Base-by-base conservation (phyloP, 495 filamentous ascomycete genomes). In the Friedmanniomyces simplex region DNA sequence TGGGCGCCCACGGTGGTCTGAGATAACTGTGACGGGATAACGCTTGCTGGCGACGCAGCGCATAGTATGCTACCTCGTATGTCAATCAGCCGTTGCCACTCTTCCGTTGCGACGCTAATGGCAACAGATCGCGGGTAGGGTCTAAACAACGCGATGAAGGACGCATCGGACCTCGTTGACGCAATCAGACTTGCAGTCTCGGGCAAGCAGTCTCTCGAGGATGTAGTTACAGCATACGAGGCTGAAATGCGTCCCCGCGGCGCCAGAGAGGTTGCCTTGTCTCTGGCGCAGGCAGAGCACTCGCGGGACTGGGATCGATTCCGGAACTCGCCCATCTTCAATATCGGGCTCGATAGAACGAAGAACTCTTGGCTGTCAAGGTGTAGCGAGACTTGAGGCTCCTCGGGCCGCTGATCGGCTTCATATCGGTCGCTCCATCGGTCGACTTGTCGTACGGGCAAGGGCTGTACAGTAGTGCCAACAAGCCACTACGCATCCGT, bases 61-160 rank as follows among this genome's bases (percentile, higher is more conserved):
- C 55, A 52, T 36, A 16, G 21, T 14, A 52, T 58, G 47, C 47
- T 58, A 21, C 48, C 55, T 8, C 48, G 50, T 52, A 52, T n/a
- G n/a, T n/a, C 18, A 32, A 30, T 36, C 10, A 36, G 2, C 34
- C 2, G 50, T 24, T 32, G 18, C 12, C 22, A 5, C 7, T 10
- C 4, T 2, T 52, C 18, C 20, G 20, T 34, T 5, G 26, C 2
- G 18, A 6, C 8, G 20, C 50, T 34, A 24, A 52, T 36, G n/a
- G 50, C 50, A 3, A 43, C 39, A 49, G 46, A 50, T 50, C 54
- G 45, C 25, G 45, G 42, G 1, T 42, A 57, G 24, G 43, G 54
- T 12, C 50, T 59, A 8, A 59, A 59, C 43, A 36, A 54, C 24
- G 26, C 50, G 16, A 46, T 49, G 49, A 41, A 47, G 24, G 50